phyloP scores from a whole-genome alignment of 495 filamentous ascomycete species.

The Margaritispora aquatica region DNA sequence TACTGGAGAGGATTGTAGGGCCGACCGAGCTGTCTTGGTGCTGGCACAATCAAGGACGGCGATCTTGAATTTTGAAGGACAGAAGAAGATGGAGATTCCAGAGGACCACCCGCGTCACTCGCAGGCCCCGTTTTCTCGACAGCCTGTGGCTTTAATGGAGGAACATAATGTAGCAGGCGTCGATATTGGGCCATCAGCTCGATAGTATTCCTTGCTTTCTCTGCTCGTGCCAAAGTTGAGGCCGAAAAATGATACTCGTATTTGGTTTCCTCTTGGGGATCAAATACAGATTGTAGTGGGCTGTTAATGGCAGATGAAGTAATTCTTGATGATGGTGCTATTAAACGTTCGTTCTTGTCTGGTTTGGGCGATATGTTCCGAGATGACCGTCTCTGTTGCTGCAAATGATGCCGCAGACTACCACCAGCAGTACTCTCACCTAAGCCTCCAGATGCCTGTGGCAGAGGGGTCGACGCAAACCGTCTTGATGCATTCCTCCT shows the following conservation, averaged over 20 bases:
- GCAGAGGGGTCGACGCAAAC: slow-evolving; percentile 42
- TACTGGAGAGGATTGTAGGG: slow-evolving; percentile 82
- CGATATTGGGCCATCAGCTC: slow-evolving; percentile 78
- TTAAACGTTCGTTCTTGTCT: slow-evolving; percentile 28
- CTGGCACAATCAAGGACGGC: not conserved
- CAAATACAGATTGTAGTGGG: slow-evolving; percentile 39
- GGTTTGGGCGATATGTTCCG: slow-evolving; percentile 52
- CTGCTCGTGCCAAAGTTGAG: slow-evolving; percentile 69
- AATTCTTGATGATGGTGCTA: slow-evolving; percentile 27
- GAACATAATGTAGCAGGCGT: slow-evolving; percentile 65
- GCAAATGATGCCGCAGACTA: slow-evolving; percentile 58
- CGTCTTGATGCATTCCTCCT: slow-evolving; percentile 55
- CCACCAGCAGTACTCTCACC: slow-evolving; percentile 37
- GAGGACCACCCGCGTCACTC: not conserved
- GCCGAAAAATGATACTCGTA: slow-evolving; percentile 63
- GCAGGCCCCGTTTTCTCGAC: slow-evolving; percentile 8
- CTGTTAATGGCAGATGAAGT: slow-evolving; percentile 28
- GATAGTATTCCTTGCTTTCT: slow-evolving; percentile 71
- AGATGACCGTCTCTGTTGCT: slow-evolving; percentile 55
- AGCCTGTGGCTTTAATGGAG: slow-evolving; percentile 52
- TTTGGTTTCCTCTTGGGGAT: slow-evolving; percentile 25
- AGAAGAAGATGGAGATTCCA: slow-evolving; percentile 2
- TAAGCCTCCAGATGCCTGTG: slow-evolving; percentile 40
- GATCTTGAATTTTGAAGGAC: not conserved
- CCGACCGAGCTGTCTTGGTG: slow-evolving; percentile 41